Evolutionary conservation across 2,329 filamentous ascomycete genomes (phyloP).

Genomic region (Macrophomina pseudophaseolina): DNA sequence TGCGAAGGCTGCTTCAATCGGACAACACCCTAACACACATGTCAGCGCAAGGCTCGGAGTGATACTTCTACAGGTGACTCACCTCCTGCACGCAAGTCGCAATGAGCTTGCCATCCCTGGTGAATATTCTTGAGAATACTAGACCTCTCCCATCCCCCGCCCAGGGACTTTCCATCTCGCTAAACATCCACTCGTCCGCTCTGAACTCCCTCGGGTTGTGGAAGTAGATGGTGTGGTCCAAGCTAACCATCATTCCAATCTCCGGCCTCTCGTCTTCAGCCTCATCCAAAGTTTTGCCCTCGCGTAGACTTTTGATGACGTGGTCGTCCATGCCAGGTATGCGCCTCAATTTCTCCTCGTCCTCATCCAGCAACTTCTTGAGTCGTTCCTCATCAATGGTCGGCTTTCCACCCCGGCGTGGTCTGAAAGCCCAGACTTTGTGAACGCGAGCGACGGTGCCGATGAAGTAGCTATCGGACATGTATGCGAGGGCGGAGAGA

Average conservation of each 20-base stretch:
- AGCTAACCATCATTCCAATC: conserved; percentile 83
- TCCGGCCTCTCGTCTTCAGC: conserved; percentile 60
- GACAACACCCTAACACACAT: conserved; percentile 53
- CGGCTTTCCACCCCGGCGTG: conserved; percentile 45
- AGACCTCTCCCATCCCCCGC: conserved; percentile 76
- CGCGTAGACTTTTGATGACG: conserved; percentile 50
- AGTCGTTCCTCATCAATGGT: conserved; percentile 50
- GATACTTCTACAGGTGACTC: conserved; percentile 27
- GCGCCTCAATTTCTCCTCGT: conserved; percentile 49
- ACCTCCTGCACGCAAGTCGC: conserved; percentile 83
- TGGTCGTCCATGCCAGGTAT: conserved; percentile 55
- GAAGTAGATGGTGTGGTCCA: conserved; percentile 72
- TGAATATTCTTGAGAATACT: conserved; percentile 76
- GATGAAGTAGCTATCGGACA: conserved; percentile 92
- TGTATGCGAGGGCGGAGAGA: conserved; percentile 86
- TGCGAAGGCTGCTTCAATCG: conserved; percentile 50
- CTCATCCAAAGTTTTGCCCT: conserved; percentile 53
- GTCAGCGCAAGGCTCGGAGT: conserved; percentile 30
- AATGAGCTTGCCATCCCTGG: conserved; percentile 71
- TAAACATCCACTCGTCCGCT: conserved; percentile 75
- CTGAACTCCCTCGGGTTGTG: conserved; percentile 56
- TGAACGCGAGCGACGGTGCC: conserved; percentile 84
- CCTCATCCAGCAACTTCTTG: conserved; percentile 51
- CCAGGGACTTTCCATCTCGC: conserved; percentile 82
- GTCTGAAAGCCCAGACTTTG: conserved; percentile 75